Evolutionary conservation across 345 rosid species (phyloP).

Genomic region (Salix dunnii): DNA sequence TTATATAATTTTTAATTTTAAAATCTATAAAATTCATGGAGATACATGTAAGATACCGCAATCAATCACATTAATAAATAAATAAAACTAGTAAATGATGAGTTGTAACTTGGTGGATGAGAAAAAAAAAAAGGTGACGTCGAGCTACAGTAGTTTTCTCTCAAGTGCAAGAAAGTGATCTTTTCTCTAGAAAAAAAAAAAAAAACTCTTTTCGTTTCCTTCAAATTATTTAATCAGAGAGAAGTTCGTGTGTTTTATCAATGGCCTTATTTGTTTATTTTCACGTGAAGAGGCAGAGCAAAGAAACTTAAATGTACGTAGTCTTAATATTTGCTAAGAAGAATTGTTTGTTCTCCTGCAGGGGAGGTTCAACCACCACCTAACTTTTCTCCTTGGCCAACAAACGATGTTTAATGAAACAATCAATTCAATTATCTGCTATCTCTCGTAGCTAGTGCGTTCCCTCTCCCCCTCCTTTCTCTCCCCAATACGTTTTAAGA

Average conservation of each 20-base stretch:
- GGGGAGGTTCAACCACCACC: constrained; percentile 80
- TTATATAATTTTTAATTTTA: too few species aligned
- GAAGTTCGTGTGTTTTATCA: background rate
- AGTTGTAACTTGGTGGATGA: constrained; percentile 12
- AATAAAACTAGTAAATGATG: constrained; percentile 2
- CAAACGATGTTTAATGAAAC: constrained; percentile 52
- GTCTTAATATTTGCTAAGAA: constrained; percentile 6
- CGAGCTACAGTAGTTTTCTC: background rate
- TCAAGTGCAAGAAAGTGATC: constrained; percentile 8
- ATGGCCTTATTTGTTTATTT: background rate
- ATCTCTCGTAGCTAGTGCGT: background rate
- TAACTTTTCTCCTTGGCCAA: constrained; percentile 45
- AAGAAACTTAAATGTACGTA: background rate
- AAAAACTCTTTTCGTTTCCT: background rate
- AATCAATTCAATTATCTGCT: constrained; percentile 31
- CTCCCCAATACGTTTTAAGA: background rate
- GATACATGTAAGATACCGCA: too few species aligned
- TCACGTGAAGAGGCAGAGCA: background rate
- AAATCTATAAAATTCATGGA: accelerated
- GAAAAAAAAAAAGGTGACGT: background rate
- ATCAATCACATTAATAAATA: too few species aligned
- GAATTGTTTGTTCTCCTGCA: constrained; percentile 18
- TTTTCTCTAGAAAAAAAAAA: background rate
- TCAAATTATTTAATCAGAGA: background rate
- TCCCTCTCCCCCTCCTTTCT: constrained; percentile 6